A percentile compares a stretch with the other conserved stretches of the same genome.
Evolutionary conservation across 2,329 filamentous ascomycete genomes (phyloP).

Genomic region (Ustilaginoidea virens): DNA sequence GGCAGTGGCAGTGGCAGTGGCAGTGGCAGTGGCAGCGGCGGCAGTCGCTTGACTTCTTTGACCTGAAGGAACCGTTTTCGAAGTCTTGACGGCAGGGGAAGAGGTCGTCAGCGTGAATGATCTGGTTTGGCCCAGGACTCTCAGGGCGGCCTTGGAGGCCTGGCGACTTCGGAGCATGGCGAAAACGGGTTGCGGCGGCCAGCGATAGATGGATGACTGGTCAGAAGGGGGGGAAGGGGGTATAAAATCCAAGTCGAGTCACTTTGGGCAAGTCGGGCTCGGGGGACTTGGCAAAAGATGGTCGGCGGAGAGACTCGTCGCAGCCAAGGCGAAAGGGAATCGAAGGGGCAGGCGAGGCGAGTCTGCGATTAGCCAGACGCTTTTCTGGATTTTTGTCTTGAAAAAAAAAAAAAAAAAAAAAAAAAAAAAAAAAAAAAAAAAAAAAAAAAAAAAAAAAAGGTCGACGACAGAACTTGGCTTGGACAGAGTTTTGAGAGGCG

Average conservation of each 20-base stretch:
- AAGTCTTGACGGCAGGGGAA: slow-evolving; percentile 18
- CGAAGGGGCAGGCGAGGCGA: no score
- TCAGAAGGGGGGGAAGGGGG: neutral
- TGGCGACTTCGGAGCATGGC: slow-evolving; percentile 35
- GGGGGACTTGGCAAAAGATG: no score
- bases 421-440: slow-evolving; percentile 3
- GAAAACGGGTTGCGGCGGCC: slow-evolving; percentile 5
- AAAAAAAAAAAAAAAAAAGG: slow-evolving; percentile 3
- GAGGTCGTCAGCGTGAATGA: slow-evolving; percentile 25
- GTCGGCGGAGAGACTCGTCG: no score
- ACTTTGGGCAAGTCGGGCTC: no score
- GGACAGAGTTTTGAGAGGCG: no score
- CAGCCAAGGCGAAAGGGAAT: no score
- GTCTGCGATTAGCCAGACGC: no score
- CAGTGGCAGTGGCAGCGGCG: slow-evolving; percentile 30
- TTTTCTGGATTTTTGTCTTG: neutral
- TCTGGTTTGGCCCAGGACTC: slow-evolving; percentile 24
- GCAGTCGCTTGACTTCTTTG: slow-evolving; percentile 34
- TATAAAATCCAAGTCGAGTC: no score
- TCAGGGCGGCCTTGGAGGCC: slow-evolving; percentile 30
- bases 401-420: slow-evolving; percentile 4
- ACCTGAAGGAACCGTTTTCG: slow-evolving; percentile 24
- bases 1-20: slow-evolving; percentile 25
- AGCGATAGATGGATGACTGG: neutral
- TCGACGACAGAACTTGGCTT: no score